Conservation (phyloP, 306 rosid species). For the Inga leiocalycina region DNA sequence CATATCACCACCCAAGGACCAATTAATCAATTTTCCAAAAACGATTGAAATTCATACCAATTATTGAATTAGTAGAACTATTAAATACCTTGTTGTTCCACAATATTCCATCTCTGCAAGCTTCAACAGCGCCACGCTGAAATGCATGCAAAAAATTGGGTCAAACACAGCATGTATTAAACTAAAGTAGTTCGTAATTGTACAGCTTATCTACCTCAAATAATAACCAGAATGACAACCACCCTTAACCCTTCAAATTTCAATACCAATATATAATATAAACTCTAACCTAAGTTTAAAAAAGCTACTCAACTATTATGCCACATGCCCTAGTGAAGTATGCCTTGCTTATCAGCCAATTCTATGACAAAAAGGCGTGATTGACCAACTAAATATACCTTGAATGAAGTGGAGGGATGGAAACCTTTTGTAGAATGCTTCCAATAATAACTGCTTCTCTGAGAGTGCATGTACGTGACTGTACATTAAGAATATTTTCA, state of each 20-base stretch:
- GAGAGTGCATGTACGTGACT: conserved; percentile 82
- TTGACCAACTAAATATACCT: conserved; percentile 52
- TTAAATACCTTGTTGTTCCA: conserved; percentile 90
- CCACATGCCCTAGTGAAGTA: background rate
- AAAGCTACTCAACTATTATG: conserved; percentile 7
- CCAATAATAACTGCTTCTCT: conserved; percentile 97
- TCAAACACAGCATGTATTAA: conserved; percentile 25
- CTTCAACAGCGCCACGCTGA: conserved; percentile 87
- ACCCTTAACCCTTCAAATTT: background rate
- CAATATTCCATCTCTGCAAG: conserved; percentile 91
- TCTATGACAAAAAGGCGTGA: background rate
- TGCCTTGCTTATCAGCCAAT: background rate
- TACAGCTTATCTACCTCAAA: background rate
- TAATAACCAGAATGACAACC: conserved; percentile 10
- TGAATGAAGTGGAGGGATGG: conserved; percentile 94
- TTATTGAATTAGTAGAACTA: background rate
- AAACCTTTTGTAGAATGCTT: conserved; percentile 78
- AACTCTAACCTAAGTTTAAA: background rate
- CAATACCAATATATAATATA: background rate
- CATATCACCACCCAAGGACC: background rate
- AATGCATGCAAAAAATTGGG: conserved; percentile 37
- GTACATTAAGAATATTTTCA: conserved; percentile 42
- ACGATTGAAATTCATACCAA: background rate
- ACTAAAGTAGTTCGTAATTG: conserved; percentile 2
- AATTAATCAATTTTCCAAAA: background rate